Evolutionary conservation across 139 green algal species (phyloP).

Genomic region (Chlorella sp.): DNA sequence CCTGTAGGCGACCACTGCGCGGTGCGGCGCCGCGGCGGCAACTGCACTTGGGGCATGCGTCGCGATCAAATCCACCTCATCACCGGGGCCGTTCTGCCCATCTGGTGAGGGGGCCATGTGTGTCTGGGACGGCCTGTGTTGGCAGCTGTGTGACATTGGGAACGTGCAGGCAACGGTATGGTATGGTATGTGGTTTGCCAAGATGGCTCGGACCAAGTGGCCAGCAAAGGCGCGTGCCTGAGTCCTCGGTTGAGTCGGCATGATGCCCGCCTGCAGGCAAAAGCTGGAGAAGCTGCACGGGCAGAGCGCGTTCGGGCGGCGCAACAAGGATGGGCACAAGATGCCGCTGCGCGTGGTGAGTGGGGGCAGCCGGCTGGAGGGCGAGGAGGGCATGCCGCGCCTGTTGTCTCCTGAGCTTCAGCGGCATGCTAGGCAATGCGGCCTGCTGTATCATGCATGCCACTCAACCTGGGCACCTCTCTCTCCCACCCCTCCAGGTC

Average conservation of each 20-base stretch:
- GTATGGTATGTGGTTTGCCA: no score
- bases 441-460: no score
- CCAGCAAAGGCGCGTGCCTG: no score
- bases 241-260: no score
- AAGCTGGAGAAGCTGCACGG: constrained; percentile 28
- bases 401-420: no score
- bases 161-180: no score
- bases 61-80: constrained; percentile 33
- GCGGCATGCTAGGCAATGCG: no score
- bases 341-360: constrained; percentile 33
- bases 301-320: constrained; percentile 2
- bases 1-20: constrained; percentile 14
- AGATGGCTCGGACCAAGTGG: no score
- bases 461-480: no score
- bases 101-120: constrained; percentile 12
- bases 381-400: no score
- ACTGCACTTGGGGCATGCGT: constrained; percentile 20
- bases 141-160: no score
- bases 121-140: neutral
- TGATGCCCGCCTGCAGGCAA: neutral
- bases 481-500: no score
- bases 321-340: constrained; percentile 15
- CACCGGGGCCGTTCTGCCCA: constrained; percentile 35
- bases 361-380: neutral
- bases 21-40: neutral